Conservation (phyloP, 2,329 filamentous ascomycete genomes). For the Venturia pyrina region DNA sequence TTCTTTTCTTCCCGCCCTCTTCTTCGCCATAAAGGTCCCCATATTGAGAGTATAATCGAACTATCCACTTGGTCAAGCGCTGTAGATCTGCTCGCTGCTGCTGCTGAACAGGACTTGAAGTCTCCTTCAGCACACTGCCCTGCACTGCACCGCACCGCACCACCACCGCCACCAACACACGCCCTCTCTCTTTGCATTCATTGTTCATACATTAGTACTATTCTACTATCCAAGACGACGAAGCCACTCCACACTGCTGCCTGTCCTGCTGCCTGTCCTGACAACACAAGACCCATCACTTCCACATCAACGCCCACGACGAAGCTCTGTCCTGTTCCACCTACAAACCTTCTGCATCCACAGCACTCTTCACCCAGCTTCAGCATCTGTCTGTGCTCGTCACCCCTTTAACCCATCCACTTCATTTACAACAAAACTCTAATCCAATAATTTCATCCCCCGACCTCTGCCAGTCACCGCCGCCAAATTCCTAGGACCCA, state of each 20-base stretch:
- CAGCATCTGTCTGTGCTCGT: not conserved
- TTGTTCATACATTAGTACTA: not conserved
- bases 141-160: not conserved
- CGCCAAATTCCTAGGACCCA: not conserved
- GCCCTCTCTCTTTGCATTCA: not conserved
- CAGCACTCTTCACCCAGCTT: not conserved
- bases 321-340: not conserved
- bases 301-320: not conserved
- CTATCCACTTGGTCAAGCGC: not conserved
- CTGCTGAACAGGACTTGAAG: not conserved
- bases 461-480: not conserved
- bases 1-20: not conserved
- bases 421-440: not conserved
- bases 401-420: slow-evolving; percentile 6
- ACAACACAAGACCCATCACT: not conserved
- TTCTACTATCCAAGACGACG: not conserved
- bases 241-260: not conserved
- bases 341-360: not conserved
- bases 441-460: slow-evolving; percentile 7
- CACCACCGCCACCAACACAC: not conserved
- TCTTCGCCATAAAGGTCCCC: not conserved
- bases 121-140: not conserved
- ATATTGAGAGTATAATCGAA: not conserved
- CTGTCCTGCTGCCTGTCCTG: not conserved
- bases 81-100: not conserved